These are phyloP conservation scores for Cryptococcus floricola DNA, from an alignment of 1,284 basidiomycete species.

Conservation along the genomic window DNA sequence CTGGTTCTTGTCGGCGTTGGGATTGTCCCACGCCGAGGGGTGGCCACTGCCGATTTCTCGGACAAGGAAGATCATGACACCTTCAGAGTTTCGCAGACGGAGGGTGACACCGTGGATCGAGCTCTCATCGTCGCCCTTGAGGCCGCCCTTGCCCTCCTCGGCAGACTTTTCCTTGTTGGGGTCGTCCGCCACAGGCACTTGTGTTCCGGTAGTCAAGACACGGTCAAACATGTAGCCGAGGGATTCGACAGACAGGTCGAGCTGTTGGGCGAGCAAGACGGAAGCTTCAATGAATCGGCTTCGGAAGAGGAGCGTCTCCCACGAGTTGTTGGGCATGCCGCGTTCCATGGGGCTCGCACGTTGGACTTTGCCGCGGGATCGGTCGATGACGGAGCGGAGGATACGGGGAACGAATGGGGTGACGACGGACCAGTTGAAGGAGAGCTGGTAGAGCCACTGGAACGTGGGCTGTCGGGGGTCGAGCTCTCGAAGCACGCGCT, in stretches of 20 bases:
- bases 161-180: conserved; percentile 10
- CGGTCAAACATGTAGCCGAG: conserved; percentile 63
- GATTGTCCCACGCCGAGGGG: conserved; percentile 30
- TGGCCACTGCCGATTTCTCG: conserved; percentile 47
- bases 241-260: conserved; percentile 51
- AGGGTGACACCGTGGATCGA: conserved; percentile 48
- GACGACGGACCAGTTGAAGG: conserved; percentile 54
- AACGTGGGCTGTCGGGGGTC: conserved; percentile 52
- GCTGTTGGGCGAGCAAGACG: conserved; percentile 49
- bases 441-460: conserved; percentile 55
- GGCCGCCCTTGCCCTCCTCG: conserved; percentile 18
- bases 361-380: conserved; percentile 26
- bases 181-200: conserved; percentile 15
- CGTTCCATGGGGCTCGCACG: conserved; percentile 31
- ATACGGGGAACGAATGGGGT: conserved; percentile 51
- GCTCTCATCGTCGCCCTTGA: conserved; percentile 35
- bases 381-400: conserved; percentile 27
- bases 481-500: conserved; percentile 51
- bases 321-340: conserved; percentile 21
- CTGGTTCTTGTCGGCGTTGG: conserved; percentile 22
- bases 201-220: conserved; percentile 52
- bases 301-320: conserved; percentile 48
- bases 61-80: conserved; percentile 54
- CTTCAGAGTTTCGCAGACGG: conserved; percentile 42
- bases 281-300: conserved; percentile 53